Evolutionary conservation across 108 stramenopile genomes (phyloP), one percentile per base, ranked within the genome.

Genomic region (Parietichytrium sp.): DNA sequence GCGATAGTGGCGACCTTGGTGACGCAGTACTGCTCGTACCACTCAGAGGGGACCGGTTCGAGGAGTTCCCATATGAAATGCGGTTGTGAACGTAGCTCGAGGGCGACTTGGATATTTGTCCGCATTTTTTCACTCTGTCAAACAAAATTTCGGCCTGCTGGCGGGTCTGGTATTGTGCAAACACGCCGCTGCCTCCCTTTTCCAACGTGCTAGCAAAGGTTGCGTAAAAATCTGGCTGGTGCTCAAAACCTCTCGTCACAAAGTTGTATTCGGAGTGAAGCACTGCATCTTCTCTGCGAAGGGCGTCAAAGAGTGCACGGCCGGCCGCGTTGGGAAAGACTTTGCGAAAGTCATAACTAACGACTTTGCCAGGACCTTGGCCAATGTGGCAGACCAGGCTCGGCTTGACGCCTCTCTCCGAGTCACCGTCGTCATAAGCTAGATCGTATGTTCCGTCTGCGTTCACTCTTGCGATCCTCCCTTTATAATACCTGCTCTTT

Each of bases 401-500:
- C 33, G 61, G 61, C 61, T 72, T 72, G 51, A 80, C 79, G 12
- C 79, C 51, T 3, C 51, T 29, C 54, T 87, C 86, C 79, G 49
- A 29, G 36, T 87, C 85, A 7, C 87, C 87, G 33, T 87, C 87
- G 48, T 89, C 86, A 52, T 86, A 87, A 10, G 27, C 29, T 6
- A 89, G 72, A 45, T 88, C 84, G 27, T 79, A 86, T 4, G 88
- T 89, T 4, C 49, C 85, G 49, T 89, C 88, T 3, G 33, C 49
- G 51, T 84, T 83, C 42, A 83, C 86, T 6, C 61, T 33, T 7
- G 61, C 61, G 20, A 72, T 72, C 23, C 61, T 33, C 1, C 61
- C 61, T 42, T 72, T 72, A 2, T 72, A 72, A 25, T 72, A 72
- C 1, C 61, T 33, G 42, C 61, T 72, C 61, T 72, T 72, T 33